Conservation (phyloP, 1,139 yeast species). For the Torulaspora pretoriensis region DNA sequence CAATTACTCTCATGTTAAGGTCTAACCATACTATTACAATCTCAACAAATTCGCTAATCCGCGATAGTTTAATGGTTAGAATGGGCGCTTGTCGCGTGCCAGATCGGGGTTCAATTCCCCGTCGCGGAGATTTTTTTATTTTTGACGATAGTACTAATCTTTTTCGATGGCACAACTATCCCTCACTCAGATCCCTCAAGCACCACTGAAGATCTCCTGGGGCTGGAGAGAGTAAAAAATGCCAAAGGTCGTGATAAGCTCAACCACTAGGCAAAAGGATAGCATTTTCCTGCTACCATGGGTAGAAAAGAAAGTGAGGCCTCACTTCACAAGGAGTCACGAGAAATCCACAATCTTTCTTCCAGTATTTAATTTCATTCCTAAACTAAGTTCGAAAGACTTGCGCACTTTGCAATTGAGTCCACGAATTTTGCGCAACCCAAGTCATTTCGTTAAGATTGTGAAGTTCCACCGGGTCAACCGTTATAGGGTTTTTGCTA, state of each 20-base stretch:
- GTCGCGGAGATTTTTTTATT: constrained; percentile 38
- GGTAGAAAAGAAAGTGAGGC: constrained; percentile 16
- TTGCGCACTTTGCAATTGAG: constrained; percentile 11
- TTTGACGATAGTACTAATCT: no score
- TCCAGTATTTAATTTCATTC: constrained; percentile 14
- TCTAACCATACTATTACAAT: neutral
- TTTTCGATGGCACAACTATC: no score
- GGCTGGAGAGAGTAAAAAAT: neutral
- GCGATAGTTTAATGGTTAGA: constrained; percentile 40
- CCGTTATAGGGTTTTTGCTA: constrained; percentile 23
- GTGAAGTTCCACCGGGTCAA: constrained; percentile 23
- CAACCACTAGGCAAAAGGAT: constrained; percentile 11
- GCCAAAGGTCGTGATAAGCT: constrained; percentile 11
- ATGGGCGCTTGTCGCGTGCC: constrained; percentile 41
- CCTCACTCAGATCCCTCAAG: no score
- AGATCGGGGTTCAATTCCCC: constrained; percentile 41
- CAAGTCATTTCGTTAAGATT: constrained; percentile 23
- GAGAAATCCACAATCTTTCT: constrained; percentile 2
- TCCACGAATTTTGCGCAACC: constrained; percentile 11
- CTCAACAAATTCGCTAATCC: constrained; percentile 19
- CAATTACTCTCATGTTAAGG: no score
- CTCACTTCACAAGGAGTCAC: neutral
- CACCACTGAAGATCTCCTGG: no score
- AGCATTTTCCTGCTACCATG: constrained; percentile 19
- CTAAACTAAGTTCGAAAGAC: constrained; percentile 13